Conservation (phyloP, 805 yeast species). For the Starmerella riodocensis region DNA sequence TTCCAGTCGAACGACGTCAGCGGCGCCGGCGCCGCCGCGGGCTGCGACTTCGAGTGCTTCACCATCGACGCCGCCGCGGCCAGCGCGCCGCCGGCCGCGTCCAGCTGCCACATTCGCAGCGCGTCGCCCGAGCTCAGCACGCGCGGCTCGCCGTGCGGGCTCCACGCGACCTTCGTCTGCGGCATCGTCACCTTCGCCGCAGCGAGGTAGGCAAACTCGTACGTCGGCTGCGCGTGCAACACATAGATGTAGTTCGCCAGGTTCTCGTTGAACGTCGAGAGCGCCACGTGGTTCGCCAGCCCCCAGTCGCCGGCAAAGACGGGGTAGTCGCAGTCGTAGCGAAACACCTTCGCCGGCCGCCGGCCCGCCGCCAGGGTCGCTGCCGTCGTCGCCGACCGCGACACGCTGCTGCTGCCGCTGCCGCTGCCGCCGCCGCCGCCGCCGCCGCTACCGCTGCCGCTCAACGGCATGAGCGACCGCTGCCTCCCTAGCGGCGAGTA, state of each 20-base stretch:
- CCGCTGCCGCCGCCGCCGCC: no score
- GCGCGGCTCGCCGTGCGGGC: slow-evolving; percentile 30
- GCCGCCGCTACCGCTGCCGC: no score
- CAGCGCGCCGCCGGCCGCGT: slow-evolving; percentile 27
- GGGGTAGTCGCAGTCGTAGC: slow-evolving; percentile 36
- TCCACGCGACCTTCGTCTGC: slow-evolving; percentile 63
- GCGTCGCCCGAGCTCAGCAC: slow-evolving; percentile 64
- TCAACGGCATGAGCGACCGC: neutral
- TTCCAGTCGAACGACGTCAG: slow-evolving; percentile 94
- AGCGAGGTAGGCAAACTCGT: slow-evolving; percentile 25
- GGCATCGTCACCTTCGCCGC: slow-evolving; percentile 53
- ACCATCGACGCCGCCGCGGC: slow-evolving; percentile 33
- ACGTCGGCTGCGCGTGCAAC: slow-evolving; percentile 16
- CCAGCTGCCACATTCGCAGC: slow-evolving; percentile 48
- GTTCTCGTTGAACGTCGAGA: slow-evolving; percentile 75
- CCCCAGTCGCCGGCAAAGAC: slow-evolving; percentile 44
- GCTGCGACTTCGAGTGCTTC: slow-evolving; percentile 32
- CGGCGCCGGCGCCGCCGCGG: slow-evolving; percentile 44
- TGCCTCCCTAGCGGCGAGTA: neutral
- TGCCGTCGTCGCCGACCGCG: no score
- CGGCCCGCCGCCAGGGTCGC: no score
- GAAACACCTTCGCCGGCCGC: slow-evolving; percentile 1
- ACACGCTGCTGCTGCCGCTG: no score
- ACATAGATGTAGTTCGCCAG: slow-evolving; percentile 43
- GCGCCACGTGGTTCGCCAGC: slow-evolving; percentile 39